Conservation (phyloP, 306 rosid genomes). For the Vachellia pachyceras region DNA sequence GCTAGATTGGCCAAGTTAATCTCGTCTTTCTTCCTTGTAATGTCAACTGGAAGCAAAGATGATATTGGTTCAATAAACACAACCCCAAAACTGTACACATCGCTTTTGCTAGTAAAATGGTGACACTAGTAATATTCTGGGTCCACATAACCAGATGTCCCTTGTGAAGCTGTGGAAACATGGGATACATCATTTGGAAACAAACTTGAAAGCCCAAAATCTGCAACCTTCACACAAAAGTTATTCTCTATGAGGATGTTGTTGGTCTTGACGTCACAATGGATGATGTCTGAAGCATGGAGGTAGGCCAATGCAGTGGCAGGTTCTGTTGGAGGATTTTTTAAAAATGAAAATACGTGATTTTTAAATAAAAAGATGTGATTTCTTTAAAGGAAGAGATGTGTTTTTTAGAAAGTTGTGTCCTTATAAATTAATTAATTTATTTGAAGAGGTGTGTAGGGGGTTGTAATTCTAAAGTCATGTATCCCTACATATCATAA, state of each 20-base stretch:
- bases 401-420: too few species aligned
- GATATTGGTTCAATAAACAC: constrained; percentile 68
- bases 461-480: too few species aligned
- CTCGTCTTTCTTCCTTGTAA: constrained; percentile 55
- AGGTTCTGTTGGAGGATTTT: too few species aligned
- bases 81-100: constrained; percentile 71
- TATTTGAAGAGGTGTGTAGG: too few species aligned
- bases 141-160: constrained; percentile 71
- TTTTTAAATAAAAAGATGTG: too few species aligned
- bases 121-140: constrained; percentile 66
- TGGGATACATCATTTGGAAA: constrained; percentile 64
- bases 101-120: constrained; percentile 69
- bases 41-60: constrained; percentile 72
- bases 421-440: too few species aligned
- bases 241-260: constrained; percentile 65
- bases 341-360: too few species aligned
- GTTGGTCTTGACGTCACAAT: constrained; percentile 71
- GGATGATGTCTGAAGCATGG: constrained; percentile 64
- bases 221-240: too few species aligned
- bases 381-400: too few species aligned
- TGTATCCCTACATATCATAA: too few species aligned
- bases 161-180: constrained; percentile 73
- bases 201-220: constrained; percentile 68
- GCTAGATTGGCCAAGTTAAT: constrained; percentile 53
- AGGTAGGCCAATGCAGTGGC: constrained; percentile 63